Percentiles rank a stretch among this genome's conserved stretches.
phyloP scores from a whole-genome alignment of 768 basidiomycete genomes.

The Lentinula lateritia region DNA sequence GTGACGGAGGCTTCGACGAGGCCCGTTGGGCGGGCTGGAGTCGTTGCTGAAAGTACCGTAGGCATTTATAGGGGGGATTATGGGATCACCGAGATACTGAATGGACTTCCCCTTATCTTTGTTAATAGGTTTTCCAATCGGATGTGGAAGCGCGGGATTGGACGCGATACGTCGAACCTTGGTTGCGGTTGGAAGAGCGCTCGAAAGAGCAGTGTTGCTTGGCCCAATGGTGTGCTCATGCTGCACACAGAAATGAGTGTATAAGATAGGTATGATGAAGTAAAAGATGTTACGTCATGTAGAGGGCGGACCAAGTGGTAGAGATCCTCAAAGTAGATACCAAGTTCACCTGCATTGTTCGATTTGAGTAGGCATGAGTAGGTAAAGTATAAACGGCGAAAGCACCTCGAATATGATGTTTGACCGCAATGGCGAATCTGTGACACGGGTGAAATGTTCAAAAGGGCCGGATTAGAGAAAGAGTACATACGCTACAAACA shows the following conservation, averaged over 20 bases:
- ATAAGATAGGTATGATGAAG: not conserved
- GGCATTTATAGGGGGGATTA: conserved; percentile 1
- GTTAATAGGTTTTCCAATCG: not conserved
- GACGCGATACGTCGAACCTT: conserved; percentile 8
- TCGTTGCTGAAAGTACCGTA: conserved; percentile 8
- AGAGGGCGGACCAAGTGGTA: conserved; percentile 52
- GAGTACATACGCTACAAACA: conserved; percentile 19
- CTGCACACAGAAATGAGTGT: not conserved
- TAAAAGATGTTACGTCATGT: conserved; percentile 35
- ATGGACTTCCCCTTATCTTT: not conserved
- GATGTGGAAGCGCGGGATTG: conserved; percentile 4
- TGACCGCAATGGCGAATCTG: conserved; percentile 21
- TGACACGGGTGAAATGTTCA: not conserved
- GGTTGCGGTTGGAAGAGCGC: not conserved
- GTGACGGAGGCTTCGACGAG: not conserved
- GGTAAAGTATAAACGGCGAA: not conserved
- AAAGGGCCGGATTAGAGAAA: not conserved
- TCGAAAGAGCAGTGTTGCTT: conserved; percentile 1
- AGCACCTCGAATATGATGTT: conserved; percentile 57
- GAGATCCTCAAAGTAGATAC: conserved; percentile 60
- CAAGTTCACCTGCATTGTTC: conserved; percentile 39
- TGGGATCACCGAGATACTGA: not conserved
- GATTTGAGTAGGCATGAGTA: not conserved
- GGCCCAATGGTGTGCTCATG: conserved; percentile 9
- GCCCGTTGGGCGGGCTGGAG: not conserved